These are phyloP conservation scores for Petunia axillaris DNA, from an alignment of 257 asterid species.

Conservation along the genomic window DNA sequence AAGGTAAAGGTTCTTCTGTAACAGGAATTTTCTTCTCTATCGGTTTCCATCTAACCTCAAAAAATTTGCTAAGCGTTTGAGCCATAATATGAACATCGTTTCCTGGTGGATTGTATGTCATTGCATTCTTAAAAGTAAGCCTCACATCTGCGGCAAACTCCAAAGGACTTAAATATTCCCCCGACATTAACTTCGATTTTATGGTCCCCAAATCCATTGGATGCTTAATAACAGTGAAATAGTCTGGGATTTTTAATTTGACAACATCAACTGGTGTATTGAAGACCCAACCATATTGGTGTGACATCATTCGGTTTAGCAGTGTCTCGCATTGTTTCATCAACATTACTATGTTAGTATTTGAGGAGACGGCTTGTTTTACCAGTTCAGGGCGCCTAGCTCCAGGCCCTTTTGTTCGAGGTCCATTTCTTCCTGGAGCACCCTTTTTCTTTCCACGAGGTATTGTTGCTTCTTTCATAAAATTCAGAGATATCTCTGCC, in stretches of 20 bases:
- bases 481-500: conserved; percentile 40
- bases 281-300: conserved; percentile 64
- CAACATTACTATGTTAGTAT: conserved; percentile 48
- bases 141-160: conserved; percentile 80
- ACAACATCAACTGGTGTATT: conserved; percentile 77
- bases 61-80: conserved; percentile 49
- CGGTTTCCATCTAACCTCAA: conserved; percentile 80
- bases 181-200: conserved; percentile 53
- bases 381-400: conserved; percentile 42
- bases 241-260: conserved; percentile 69
- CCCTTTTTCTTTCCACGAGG: conserved; percentile 53
- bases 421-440: conserved; percentile 56
- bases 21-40: conserved; percentile 48
- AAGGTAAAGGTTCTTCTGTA: conserved; percentile 27
- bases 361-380: conserved; percentile 40
- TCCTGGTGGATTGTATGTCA: conserved; percentile 83
- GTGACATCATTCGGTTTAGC: conserved; percentile 58
- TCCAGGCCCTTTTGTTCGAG: conserved; percentile 58
- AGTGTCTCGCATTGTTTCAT: conserved; percentile 73
- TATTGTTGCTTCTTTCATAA: conserved; percentile 36
- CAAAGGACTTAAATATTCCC: conserved; percentile 57
- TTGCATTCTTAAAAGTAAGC: conserved; percentile 83
- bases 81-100: conserved; percentile 78
- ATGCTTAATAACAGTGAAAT: conserved; percentile 66
- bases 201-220: conserved; percentile 96